phyloP scores from a whole-genome alignment of 352 stramenopile genomes.

The Phytophthora multivora region DNA sequence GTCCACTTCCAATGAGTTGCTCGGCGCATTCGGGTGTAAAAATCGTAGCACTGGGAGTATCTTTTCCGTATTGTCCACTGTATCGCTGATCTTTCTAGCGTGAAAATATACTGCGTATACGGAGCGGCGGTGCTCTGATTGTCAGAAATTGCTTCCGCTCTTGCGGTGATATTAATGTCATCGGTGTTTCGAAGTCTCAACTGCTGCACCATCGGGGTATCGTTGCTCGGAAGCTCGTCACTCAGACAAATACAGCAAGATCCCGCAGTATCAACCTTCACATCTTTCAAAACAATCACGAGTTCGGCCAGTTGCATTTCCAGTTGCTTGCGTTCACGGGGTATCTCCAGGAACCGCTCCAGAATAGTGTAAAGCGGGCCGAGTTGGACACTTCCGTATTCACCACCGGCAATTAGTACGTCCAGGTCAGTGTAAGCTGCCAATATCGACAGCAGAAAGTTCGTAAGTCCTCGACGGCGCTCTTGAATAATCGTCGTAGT shows the following conservation, averaged over 20 bases:
- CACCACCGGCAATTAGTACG: neutral
- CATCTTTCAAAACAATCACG: neutral
- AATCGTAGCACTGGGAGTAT: neutral
- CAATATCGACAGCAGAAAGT: neutral
- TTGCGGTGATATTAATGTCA: neutral
- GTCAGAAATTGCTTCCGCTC: neutral
- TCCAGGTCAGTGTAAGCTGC: slow-evolving; percentile 3
- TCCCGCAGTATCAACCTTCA: neutral
- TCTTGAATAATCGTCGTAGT: neutral
- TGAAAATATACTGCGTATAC: slow-evolving; percentile 1
- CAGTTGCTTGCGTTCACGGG: neutral
- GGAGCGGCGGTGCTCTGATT: neutral
- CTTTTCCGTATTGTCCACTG: neutral
- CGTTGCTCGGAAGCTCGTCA: neutral
- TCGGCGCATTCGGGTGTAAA: neutral
- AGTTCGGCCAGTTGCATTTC: neutral
- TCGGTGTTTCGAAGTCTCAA: neutral
- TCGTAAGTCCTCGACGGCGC: neutral
- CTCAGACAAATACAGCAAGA: slow-evolving; percentile 1
- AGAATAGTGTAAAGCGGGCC: neutral
- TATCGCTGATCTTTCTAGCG: neutral
- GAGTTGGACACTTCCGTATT: neutral
- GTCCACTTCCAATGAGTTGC: neutral
- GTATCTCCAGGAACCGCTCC: neutral
- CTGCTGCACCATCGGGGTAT: neutral